Conservation (phyloP, 2,329 filamentous ascomycete genomes). For the Diplodia scrobiculata region DNA sequence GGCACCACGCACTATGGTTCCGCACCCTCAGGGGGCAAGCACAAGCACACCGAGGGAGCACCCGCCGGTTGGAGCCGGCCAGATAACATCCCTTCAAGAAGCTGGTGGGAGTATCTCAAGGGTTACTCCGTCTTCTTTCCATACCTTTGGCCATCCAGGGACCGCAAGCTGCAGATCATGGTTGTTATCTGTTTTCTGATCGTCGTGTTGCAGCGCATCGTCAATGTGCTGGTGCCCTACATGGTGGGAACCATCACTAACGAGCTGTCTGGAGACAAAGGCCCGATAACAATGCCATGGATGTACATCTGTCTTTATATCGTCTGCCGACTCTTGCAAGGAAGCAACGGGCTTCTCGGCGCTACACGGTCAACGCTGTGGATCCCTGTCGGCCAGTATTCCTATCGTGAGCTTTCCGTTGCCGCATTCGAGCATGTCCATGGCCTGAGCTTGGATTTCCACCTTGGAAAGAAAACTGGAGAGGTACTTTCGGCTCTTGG, state of each 20-base stretch:
- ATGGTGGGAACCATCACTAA: constrained; percentile 82
- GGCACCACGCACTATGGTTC: constrained; percentile 58
- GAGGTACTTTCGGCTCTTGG: constrained; percentile 94
- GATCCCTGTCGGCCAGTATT: constrained; percentile 97
- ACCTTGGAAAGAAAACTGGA: constrained; percentile 92
- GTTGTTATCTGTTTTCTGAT: constrained; percentile 81
- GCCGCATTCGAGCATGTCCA: constrained; percentile 98
- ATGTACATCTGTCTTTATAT: constrained; percentile 74
- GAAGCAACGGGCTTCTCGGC: constrained; percentile 82
- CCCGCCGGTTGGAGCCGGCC: constrained; percentile 85
- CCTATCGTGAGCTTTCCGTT: constrained; percentile 89
- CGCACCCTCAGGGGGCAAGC: constrained; percentile 48
- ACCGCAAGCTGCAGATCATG: constrained; percentile 70
- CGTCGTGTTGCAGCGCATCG: constrained; percentile 74
- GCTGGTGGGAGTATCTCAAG: constrained; percentile 93
- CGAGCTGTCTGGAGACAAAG: constrained; percentile 62
- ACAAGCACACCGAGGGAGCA: constrained; percentile 57
- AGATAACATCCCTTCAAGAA: constrained; percentile 79
- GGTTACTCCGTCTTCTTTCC: constrained; percentile 94
- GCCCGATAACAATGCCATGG: constrained; percentile 65
- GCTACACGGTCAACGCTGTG: constrained; percentile 81
- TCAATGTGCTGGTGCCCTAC: constrained; percentile 83
- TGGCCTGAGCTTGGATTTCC: constrained; percentile 90
- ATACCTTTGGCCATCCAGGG: constrained; percentile 92
- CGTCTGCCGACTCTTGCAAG: constrained; percentile 77